A percentile compares a stretch with the other conserved stretches of the same genome.
phyloP scores from a whole-genome alignment of 768 basidiomycete genomes.

The Mycena chlorophos region DNA sequence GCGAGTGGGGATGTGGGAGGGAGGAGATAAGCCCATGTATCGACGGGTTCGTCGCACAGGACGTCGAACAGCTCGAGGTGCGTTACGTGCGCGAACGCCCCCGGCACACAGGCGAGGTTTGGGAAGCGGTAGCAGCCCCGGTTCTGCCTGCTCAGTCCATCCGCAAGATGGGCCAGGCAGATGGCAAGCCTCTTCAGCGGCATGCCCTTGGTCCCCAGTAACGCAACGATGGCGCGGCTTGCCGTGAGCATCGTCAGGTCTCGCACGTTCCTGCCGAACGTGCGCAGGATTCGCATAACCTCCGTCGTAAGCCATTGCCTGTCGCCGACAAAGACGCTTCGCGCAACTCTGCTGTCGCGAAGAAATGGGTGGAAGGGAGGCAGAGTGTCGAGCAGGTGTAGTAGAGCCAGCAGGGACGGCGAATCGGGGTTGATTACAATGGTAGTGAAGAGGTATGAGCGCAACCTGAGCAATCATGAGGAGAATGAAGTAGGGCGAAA shows the following conservation, averaged over 20 bases:
- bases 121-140: not conserved
- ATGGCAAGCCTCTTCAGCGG: not conserved
- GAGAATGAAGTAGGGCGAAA: not conserved
- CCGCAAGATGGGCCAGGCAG: not conserved
- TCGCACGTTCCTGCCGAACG: not conserved
- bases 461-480: not conserved
- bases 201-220: not conserved
- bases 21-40: not conserved
- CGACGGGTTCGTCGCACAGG: not conserved
- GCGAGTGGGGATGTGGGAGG: not conserved
- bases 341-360: not conserved
- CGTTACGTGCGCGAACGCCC: constrained; percentile 11
- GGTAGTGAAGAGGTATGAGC: constrained; percentile 3
- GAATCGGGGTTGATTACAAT: not conserved
- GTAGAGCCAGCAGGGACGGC: not conserved
- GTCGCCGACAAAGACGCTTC: not conserved
- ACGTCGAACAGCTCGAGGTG: constrained; percentile 13
- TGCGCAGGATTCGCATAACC: not conserved
- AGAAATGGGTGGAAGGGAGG: not conserved
- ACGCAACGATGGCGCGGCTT: not conserved
- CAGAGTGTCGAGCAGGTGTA: not conserved
- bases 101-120: constrained; percentile 1
- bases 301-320: not conserved
- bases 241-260: constrained; percentile 1
- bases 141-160: not conserved